phyloP scores from a whole-genome alignment of 1,139 yeast species.

The Saccharomyces hybrid region DNA sequence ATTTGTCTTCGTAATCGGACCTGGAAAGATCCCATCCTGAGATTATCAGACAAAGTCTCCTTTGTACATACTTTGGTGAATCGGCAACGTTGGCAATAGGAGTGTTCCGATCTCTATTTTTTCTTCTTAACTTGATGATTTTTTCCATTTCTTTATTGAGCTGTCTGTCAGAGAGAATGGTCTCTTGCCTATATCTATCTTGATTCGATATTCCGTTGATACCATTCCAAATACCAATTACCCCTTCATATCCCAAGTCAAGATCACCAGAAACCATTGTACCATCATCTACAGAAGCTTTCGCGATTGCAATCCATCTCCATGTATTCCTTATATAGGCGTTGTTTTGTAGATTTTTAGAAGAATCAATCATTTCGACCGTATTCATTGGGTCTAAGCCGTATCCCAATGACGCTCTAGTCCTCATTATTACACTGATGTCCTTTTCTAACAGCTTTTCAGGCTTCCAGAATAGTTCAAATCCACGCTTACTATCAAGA shows the following conservation, averaged over 20 bases:
- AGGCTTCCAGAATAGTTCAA: slow-evolving; percentile 27
- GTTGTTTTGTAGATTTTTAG: slow-evolving; percentile 46
- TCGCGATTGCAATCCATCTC: slow-evolving; percentile 80
- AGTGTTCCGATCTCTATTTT: slow-evolving; percentile 17
- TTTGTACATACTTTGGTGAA: slow-evolving; percentile 46
- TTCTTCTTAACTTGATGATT: slow-evolving; percentile 29
- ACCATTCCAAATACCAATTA: slow-evolving; percentile 85
- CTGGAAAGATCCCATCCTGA: slow-evolving; percentile 89
- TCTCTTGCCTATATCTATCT: slow-evolving; percentile 37
- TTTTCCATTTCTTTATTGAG: slow-evolving; percentile 39
- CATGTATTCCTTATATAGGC: slow-evolving; percentile 67
- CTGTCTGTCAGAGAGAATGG: slow-evolving; percentile 38
- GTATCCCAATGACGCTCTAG: slow-evolving; percentile 66
- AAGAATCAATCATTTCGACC: slow-evolving; percentile 50
- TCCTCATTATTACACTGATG: slow-evolving; percentile 56
- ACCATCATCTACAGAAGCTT: slow-evolving; percentile 58
- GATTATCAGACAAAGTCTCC: slow-evolving; percentile 73
- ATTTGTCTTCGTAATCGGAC: slow-evolving; percentile 65
- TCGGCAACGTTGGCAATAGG: slow-evolving; percentile 17
- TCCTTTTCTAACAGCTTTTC: slow-evolving; percentile 46
- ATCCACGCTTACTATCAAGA: slow-evolving; percentile 18
- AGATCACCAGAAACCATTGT: slow-evolving; percentile 57
- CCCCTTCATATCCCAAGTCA: slow-evolving; percentile 85
- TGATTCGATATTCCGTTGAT: slow-evolving; percentile 53
- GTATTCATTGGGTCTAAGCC: slow-evolving; percentile 63